Percentiles rank a stretch among this genome's conserved stretches.
phyloP scores from a whole-genome alignment of 306 rosid species.

The Bauhinia variegata region DNA sequence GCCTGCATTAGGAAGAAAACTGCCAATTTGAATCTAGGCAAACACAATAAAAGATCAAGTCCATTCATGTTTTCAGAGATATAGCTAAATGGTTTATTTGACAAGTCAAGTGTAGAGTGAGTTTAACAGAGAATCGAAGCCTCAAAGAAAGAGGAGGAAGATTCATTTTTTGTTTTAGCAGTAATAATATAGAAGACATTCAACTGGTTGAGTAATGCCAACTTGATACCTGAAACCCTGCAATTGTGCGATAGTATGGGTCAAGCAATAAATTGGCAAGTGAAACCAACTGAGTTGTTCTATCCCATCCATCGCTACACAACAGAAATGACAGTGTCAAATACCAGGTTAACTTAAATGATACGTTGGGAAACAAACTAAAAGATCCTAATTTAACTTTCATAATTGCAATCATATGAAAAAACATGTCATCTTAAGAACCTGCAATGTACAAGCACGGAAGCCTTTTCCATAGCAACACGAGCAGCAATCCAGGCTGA shows the following conservation, averaged over 20 bases:
- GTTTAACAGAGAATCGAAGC: constrained; percentile 18
- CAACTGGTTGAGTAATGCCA: constrained; percentile 22
- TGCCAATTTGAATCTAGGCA: background rate
- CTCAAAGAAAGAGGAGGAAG: constrained; percentile 5
- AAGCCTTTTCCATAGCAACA: constrained; percentile 81
- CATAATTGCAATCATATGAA: constrained; percentile 23
- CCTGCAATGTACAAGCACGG: constrained; percentile 99
- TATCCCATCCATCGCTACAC: constrained; percentile 97
- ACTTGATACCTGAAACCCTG: constrained; percentile 86
- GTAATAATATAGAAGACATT: constrained; percentile 26
- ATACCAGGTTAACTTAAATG: constrained; percentile 20
- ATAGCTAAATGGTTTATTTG: constrained; percentile 22
- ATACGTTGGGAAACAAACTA: background rate
- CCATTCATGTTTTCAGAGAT: background rate
- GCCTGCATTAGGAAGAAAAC: constrained; percentile 58
- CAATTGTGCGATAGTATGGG: constrained; percentile 88
- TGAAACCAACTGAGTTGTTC: constrained; percentile 91
- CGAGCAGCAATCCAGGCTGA: constrained; percentile 99
- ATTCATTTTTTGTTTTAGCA: background rate
- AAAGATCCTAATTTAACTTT: constrained; percentile 14
- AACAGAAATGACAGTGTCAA: constrained; percentile 28
- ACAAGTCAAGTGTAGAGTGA: constrained; percentile 3
- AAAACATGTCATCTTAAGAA: constrained; percentile 37
- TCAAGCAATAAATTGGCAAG: constrained; percentile 93
- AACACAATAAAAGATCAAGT: constrained; percentile 27